Evolutionary conservation across 805 yeast genomes (phyloP).

Genomic region (Tetrapisispora iriomotensis): DNA sequence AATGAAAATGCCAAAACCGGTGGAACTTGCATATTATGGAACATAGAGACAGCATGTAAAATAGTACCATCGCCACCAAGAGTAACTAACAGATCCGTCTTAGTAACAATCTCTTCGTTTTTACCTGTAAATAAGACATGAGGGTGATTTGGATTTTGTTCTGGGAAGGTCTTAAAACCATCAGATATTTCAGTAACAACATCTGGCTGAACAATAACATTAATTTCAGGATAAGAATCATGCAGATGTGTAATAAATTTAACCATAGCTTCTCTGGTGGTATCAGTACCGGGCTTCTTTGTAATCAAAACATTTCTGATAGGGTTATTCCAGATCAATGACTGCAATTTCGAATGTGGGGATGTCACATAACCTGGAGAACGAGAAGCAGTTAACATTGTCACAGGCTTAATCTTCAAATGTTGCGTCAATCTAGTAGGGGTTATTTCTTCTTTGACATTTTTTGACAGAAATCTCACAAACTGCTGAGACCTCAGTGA

Average conservation of each 20-base stretch:
- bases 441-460: not conserved
- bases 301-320: conserved; percentile 68
- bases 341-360: conserved; percentile 51
- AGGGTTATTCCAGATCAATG: conserved; percentile 61
- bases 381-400: conserved; percentile 22
- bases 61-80: conserved; percentile 97
- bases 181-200: conserved; percentile 57
- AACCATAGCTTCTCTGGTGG: conserved; percentile 57
- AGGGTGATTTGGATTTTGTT: conserved; percentile 25
- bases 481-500: too few relatives aligned
- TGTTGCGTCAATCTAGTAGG: conserved; percentile 1
- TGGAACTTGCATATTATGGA: conserved; percentile 65
- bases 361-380: conserved; percentile 45
- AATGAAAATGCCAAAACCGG: conserved; percentile 82
- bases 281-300: conserved; percentile 71
- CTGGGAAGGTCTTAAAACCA: conserved; percentile 17
- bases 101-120: conserved; percentile 44
- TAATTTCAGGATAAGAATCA: conserved; percentile 55
- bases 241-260: conserved; percentile 54
- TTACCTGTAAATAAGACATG: conserved; percentile 50
- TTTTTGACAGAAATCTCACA: conserved; percentile 4
- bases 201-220: conserved; percentile 67
- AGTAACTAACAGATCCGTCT: conserved; percentile 74
- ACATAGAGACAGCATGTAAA: conserved; percentile 69
- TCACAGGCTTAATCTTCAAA: conserved; percentile 22